Evolutionary conservation across 1,284 basidiomycete species (phyloP).

Genomic region (Pyrrhoderma lamaoense): DNA sequence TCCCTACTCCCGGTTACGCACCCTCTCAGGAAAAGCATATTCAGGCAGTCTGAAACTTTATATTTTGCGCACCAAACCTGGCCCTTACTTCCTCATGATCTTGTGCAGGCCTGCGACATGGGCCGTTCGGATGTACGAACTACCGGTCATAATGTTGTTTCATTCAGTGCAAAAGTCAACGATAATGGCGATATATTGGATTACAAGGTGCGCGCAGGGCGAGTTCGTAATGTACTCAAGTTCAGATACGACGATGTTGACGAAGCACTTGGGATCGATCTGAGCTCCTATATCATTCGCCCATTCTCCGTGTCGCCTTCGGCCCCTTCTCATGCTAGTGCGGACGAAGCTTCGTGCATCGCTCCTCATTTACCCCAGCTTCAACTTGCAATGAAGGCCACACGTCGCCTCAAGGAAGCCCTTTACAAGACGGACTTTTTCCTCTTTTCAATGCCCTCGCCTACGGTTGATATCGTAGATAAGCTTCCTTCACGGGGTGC

Average conservation of each 20-base stretch:
- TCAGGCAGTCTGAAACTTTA: conserved; percentile 39
- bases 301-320: conserved; percentile 6
- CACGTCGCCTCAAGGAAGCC: conserved; percentile 3
- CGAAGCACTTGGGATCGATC: conserved; percentile 35
- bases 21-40: conserved; percentile 49
- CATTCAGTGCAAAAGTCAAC: conserved; percentile 77
- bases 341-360: conserved; percentile 9
- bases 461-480: conserved; percentile 23
- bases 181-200: conserved; percentile 62
- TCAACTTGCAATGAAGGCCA: not conserved
- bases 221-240: conserved; percentile 62
- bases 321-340: conserved; percentile 2
- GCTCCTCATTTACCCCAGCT: conserved; percentile 3
- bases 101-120: conserved; percentile 35
- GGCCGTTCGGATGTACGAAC: conserved; percentile 52
- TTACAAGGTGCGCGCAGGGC: conserved; percentile 60
- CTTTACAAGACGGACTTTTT: conserved; percentile 19
- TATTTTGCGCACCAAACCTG: conserved; percentile 64
- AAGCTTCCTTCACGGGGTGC: conserved; percentile 18
- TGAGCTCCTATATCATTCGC: not conserved
- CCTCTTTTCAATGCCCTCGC: conserved; percentile 23
- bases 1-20: conserved; percentile 69
- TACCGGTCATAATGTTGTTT: conserved; percentile 51
- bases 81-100: conserved; percentile 59
- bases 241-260: conserved; percentile 72